A percentile compares a stretch with the other conserved stretches of the same genome.
These are phyloP conservation scores for Vanrija sp. DNA, from an alignment of 1,284 basidiomycete species.

Conservation along the genomic window DNA sequence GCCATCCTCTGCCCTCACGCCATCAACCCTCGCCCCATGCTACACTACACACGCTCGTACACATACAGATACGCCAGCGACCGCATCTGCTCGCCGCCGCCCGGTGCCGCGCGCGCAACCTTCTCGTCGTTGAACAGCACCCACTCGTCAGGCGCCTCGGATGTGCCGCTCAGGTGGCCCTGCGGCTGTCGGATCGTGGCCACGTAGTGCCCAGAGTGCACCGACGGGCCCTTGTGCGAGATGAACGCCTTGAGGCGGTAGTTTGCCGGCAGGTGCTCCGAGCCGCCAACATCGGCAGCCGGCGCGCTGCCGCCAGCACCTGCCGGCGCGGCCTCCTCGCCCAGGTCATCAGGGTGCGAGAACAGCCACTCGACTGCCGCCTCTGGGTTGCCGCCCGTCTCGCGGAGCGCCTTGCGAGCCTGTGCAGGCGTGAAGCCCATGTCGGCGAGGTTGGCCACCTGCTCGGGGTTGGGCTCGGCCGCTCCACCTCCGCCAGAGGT, in stretches of 20 bases:
- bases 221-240: constrained; percentile 93
- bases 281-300: constrained; percentile 50
- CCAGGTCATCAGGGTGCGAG: constrained; percentile 81
- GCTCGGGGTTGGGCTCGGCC: constrained; percentile 61
- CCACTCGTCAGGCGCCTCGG: constrained; percentile 59
- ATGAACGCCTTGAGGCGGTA: constrained; percentile 88
- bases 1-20: no score
- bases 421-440: constrained; percentile 90
- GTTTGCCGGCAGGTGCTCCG: constrained; percentile 63
- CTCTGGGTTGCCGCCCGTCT: constrained; percentile 74
- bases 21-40: no score
- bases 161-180: constrained; percentile 24
- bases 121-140: constrained; percentile 95
- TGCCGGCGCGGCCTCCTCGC: constrained; percentile 53
- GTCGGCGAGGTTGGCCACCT: constrained; percentile 70
- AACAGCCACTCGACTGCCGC: constrained; percentile 97
- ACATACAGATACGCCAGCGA: constrained; percentile 82
- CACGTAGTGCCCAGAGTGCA: constrained; percentile 87
- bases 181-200: constrained; percentile 43
- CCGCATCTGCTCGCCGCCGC: constrained; percentile 61
- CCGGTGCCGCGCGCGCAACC: constrained; percentile 72
- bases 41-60: constrained; percentile 59
- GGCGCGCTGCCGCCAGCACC: constrained; percentile 8
- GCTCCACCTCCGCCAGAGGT: constrained; percentile 35
- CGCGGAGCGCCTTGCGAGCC: constrained; percentile 78